phyloP scores from a whole-genome alignment of 176 grass and related monocot species.

The Ensete glaucum region DNA sequence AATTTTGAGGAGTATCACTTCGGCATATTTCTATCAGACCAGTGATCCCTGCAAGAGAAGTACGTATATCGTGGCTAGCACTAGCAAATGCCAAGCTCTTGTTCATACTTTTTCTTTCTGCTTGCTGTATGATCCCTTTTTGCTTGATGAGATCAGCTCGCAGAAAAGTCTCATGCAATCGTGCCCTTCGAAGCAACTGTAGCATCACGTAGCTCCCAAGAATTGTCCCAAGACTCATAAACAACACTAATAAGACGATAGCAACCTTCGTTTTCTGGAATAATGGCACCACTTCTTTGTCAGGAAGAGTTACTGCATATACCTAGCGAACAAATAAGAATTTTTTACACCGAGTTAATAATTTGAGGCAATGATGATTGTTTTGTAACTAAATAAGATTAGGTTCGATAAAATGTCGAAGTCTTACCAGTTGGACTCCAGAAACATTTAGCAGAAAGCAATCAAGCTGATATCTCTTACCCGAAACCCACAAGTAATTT shows the following conservation, averaged over 20 bases:
- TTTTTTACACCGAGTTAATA: background rate
- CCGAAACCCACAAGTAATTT: background rate
- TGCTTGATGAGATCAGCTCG: conserved; percentile 39
- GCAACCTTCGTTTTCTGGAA: background rate
- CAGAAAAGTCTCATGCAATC: conserved; percentile 24
- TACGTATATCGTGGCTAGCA: conserved; percentile 65
- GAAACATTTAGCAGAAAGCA: background rate
- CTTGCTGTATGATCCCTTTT: conserved; percentile 59
- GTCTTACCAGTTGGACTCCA: background rate
- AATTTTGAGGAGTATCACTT: conserved; percentile 10
- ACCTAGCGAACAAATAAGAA: background rate
- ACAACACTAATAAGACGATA: background rate
- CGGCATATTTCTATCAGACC: conserved; percentile 37
- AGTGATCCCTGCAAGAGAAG: conserved; percentile 32
- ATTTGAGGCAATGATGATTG: background rate
- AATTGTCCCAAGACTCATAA: background rate
- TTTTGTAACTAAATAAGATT: background rate
- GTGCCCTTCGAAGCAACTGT: conserved; percentile 2
- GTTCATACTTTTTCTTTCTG: conserved; percentile 83
- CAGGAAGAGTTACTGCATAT: background rate
- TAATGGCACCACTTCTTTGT: background rate
- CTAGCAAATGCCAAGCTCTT: conserved; percentile 70
- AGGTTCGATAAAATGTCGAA: background rate
- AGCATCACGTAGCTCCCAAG: conserved; percentile 3
- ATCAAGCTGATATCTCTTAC: background rate